Evolutionary conservation across 768 basidiomycete genomes (phyloP), one percentile per base, ranked within the genome.

Genomic region (Neoboletus subvelutipes): DNA sequence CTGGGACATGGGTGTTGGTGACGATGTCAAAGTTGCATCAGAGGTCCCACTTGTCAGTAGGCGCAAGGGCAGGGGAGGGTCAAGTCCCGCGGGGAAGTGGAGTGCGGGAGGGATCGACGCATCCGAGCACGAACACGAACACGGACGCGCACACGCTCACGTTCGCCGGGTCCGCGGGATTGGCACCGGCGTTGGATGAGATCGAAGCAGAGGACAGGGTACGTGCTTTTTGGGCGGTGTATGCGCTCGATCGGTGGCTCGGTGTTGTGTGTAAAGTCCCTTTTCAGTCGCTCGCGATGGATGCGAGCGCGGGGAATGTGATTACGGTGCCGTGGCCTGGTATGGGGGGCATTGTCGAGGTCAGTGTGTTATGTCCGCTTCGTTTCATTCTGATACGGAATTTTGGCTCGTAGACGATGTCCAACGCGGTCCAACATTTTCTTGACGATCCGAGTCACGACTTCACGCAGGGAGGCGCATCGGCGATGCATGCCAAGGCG

Each of bases 11-110:
- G 59, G 68, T 71, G 2, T 67, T 87, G 13, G 80, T 75, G 5
- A 67, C 81, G 20, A 76, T 79, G 43, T 68, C 76, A 39, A 78
- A 77, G 8, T 65, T 86, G 41, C 80, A 86, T 65, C 77, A 74
- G 54, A 11, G 39, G 2, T 46, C 60, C 1, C 13, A 40, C 2
- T 10, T 43, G n/a, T 24, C 46, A 4, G 20, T 7, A 8, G 20
- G 39, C 18, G 20, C 33, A 5, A 36, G 28, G 3, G 28, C 39
- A 39, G 54, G 39, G n/a, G 39, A 29, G 0, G 5, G 18, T 10
- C 73, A 39, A 22, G 45, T 45, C 20, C 11, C 28, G 51, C 40
- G n/a, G 29, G 53, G 33, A 5, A 26, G 31, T 22, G 50, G 49
- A 20, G n/a, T 9, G 13, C 24, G 22, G 12, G 55, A 51, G 1